These are phyloP conservation scores for Globisporangium orthogonon DNA, from an alignment of 352 stramenopile genomes.

Conservation along the genomic window DNA sequence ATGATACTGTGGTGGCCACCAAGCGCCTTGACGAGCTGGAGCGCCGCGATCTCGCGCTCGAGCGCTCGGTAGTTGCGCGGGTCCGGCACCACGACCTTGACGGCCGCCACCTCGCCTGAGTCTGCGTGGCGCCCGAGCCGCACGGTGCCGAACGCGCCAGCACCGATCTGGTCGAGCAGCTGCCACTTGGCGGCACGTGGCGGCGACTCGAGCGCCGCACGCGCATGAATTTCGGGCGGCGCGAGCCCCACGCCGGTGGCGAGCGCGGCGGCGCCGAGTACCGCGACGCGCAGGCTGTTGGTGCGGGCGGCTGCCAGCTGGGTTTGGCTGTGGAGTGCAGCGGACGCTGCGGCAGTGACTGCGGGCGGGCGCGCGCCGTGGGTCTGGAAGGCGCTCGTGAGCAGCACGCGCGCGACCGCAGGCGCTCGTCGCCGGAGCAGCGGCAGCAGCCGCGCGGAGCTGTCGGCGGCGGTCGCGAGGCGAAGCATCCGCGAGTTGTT, in stretches of 20 bases:
- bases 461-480: background rate
- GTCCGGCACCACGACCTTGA: constrained; percentile 65
- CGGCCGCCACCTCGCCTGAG: constrained; percentile 57
- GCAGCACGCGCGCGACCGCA: constrained; percentile 5
- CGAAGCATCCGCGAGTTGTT: background rate
- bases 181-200: constrained; percentile 29
- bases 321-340: background rate
- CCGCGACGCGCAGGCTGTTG: constrained; percentile 31
- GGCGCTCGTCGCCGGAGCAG: background rate
- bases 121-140: constrained; percentile 59
- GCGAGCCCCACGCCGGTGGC: constrained; percentile 24
- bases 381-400: constrained; percentile 11
- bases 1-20: constrained; percentile 86
- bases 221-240: constrained; percentile 32
- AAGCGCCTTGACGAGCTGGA: constrained; percentile 67
- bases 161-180: constrained; percentile 65
- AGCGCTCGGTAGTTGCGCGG: constrained; percentile 39
- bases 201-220: constrained; percentile 27
- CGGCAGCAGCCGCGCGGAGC: background rate
- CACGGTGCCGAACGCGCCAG: constrained; percentile 66
- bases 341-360: too few species aligned
- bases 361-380: constrained; percentile 1
- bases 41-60: constrained; percentile 60
- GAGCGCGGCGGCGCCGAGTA: constrained; percentile 43
- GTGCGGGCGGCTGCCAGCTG: background rate